phyloP scores from a whole-genome alignment of 1,284 basidiomycete genomes.

The Ceratobasidium sp. region DNA sequence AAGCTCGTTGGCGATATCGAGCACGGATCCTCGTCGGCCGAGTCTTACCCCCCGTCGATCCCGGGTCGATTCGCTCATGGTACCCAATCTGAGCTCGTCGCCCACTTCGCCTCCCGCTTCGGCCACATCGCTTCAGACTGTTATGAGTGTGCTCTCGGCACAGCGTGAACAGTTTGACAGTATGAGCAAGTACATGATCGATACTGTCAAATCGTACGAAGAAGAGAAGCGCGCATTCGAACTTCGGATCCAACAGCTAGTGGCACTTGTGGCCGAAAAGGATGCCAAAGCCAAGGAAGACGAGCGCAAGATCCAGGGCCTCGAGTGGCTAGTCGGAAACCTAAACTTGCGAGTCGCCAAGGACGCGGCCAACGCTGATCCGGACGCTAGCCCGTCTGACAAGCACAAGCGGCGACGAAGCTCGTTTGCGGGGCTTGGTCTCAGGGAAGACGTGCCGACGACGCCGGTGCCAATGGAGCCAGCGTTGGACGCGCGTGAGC shows the following conservation, averaged over 20 bases:
- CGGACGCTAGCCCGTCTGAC: not conserved
- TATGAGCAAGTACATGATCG: conserved; percentile 23
- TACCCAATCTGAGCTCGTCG: not conserved
- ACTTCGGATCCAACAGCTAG: conserved; percentile 28
- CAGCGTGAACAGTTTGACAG: conserved; percentile 34
- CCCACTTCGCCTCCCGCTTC: conserved; percentile 2
- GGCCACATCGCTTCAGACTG: not conserved
- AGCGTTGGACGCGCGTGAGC: conserved; percentile 1
- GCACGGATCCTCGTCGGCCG: not conserved
- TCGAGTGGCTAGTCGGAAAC: conserved; percentile 34
- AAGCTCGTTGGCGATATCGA: not conserved
- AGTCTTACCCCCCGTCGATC: conserved; percentile 3
- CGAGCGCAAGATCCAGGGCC: conserved; percentile 33
- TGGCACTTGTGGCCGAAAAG: conserved; percentile 22
- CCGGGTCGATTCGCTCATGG: conserved; percentile 24
- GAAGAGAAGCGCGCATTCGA: conserved; percentile 33
- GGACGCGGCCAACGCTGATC: not conserved
- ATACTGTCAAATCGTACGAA: conserved; percentile 19
- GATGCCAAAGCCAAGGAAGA: conserved; percentile 35
- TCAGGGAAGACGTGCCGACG: conserved; percentile 2
- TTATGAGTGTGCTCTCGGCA: not conserved
- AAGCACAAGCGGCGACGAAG: not conserved
- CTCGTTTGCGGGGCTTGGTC: conserved; percentile 20
- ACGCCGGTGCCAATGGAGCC: conserved; percentile 25
- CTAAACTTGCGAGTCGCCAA: conserved; percentile 21